Evolutionary conservation across 306 rosid species (phyloP), one percentile per base, ranked within the genome.

Genomic region (Abrus precatorius): DNA sequence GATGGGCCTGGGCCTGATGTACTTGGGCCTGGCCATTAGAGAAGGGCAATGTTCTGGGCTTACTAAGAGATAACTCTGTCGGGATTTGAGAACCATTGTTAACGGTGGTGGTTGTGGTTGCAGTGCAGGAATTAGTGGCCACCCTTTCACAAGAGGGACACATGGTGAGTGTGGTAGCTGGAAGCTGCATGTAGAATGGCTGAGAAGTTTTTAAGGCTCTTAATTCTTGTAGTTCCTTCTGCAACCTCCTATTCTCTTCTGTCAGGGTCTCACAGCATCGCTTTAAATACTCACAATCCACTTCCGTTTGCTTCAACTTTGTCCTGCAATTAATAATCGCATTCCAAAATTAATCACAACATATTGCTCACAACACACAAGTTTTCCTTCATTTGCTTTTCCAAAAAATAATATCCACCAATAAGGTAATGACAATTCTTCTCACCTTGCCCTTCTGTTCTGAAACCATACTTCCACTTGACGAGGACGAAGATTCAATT

Each of bases 391-490:
- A 20, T 20, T 7, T 27, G 1, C 11, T 28, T 28, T 36, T 36
- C 20, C 20, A 20, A 20, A 20, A 20, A 20, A 20, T 20, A 20
- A 20, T 0, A 20, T 20, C 20, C 20, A 20, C 20, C 20, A 20
- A 0, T 20, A 20, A 20, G 20, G 20, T 36, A 36, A 36, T 2
- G 2, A 36, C 87, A 85, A 27, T 38, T 20, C 32, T 52, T 7
- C 44, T 28, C 77, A 95, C 99, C 99, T 96, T 59, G 99, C 99
- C 78, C 99, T 93, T 87, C 99, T 87, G 56, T 96, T 96, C 76
- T 96, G 99, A 85, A 96, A 96, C 99, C 99, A 96, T 4, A 96
- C 99, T 80, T 96, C 99, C 1, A 96, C 99, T 74, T 96, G 99
- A 34, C 99, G 93, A 3, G 99, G 95, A 61, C 93, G 90, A 30